Percentiles rank a stretch among this genome's conserved stretches.
These are phyloP conservation scores for Trypanosoma avium DNA, from an alignment of 208 protist genomes.

Conservation along the genomic window DNA sequence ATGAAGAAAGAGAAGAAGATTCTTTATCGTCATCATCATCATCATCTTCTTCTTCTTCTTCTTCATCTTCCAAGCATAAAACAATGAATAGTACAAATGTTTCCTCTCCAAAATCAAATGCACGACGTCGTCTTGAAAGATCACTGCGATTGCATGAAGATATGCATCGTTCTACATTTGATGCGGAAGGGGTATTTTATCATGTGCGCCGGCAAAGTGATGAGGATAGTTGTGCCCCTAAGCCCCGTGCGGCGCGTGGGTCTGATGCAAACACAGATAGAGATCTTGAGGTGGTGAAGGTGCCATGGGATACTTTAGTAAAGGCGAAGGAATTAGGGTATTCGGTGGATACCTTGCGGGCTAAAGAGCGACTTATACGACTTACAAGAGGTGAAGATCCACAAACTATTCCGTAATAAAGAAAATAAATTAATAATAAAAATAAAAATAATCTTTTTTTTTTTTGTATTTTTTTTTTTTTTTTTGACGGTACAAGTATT, in stretches of 20 bases:
- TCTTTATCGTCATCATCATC: background rate
- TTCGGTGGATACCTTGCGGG: constrained; percentile 68
- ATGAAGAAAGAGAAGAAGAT: constrained; percentile 4
- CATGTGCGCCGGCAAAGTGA: constrained; percentile 60
- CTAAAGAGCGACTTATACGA: constrained; percentile 82
- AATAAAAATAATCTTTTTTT: background rate
- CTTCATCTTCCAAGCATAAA: background rate
- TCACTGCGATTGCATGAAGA: constrained; percentile 76
- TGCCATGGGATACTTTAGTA: constrained; percentile 79
- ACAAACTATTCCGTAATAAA: constrained; percentile 68
- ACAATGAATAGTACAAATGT: background rate
- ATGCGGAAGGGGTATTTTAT: constrained; percentile 88
- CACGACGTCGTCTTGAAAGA: constrained; percentile 62
- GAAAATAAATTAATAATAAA: no score
- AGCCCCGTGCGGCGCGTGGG: constrained; percentile 57
- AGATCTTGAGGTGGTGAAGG: constrained; percentile 66
- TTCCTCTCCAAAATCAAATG: constrained; percentile 24
- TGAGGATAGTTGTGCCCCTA: constrained; percentile 52
- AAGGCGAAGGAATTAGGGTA: constrained; percentile 68
- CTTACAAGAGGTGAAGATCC: constrained; percentile 87
- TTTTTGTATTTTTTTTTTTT: constrained; percentile 2
- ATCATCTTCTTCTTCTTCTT: constrained; percentile 8
- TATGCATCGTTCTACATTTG: constrained; percentile 75
- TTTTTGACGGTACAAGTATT: no score
- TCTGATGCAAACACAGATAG: constrained; percentile 41